phyloP scores from a whole-genome alignment of 345 rosid species.

The Xanthoceras sorbifolium region DNA sequence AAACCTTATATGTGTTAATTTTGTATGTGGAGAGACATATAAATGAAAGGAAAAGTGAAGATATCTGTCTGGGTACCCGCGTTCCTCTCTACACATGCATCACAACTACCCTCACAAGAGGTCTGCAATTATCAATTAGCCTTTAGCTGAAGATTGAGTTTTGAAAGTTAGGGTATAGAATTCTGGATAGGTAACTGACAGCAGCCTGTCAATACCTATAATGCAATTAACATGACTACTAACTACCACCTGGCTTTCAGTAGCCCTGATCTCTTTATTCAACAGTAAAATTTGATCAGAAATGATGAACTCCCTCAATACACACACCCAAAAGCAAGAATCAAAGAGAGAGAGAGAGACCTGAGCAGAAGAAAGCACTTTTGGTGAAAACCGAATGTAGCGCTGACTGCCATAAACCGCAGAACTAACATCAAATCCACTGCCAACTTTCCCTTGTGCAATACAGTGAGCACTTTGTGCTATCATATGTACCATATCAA shows the following conservation, averaged over 20 bases:
- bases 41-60: neutral
- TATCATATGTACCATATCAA: constrained; percentile 79
- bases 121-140: neutral
- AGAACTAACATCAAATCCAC: constrained; percentile 98
- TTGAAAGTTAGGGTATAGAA: neutral
- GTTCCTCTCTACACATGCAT: neutral
- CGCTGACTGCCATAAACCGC: constrained; percentile 97
- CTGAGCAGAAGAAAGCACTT: constrained; percentile 85
- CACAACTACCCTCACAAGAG: neutral
- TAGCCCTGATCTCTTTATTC: neutral
- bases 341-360: constrained; percentile 38
- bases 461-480: constrained; percentile 96
- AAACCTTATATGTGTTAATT: neutral
- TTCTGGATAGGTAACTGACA: neutral
- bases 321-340: neutral
- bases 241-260: neutral
- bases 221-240: neutral
- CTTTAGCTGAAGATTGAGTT: neutral
- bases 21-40: neutral
- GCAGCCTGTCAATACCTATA: neutral
- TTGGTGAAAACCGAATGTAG: constrained; percentile 92
- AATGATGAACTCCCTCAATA: neutral
- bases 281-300: neutral
- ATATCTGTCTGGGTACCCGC: neutral
- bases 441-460: constrained; percentile 98